Base-by-base conservation (phyloP, 768 basidiomycete genomes). In the Cystofilobasidium bisporidii region DNA sequence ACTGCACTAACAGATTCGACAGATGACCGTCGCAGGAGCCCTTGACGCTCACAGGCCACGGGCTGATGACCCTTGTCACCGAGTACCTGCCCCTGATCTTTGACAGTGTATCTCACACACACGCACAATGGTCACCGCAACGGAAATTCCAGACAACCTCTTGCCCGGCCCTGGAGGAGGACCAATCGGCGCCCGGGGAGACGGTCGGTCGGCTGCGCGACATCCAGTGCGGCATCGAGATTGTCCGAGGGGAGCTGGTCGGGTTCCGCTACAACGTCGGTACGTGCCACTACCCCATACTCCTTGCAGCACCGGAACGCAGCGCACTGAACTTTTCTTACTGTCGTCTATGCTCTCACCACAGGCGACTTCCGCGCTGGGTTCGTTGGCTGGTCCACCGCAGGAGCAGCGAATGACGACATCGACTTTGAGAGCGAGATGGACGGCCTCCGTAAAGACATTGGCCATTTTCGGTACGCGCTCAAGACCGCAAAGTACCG, bases 341-440 rank as follows among this genome's bases (percentile, higher is more conserved):
- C 53, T 2, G 2, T 9, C 15, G 5, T 17, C n/a, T n/a, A n/a
- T n/a, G n/a, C n/a, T 56, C 5, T 32, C 28, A 6, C 11, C 30
- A 9, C 30, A 56, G 53, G 53, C 8, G 41, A 47, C 61, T 71
- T 71, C 62, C 61, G 72, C 63, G 73, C 74, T 4, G 70, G 72
- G 3, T 67, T 74, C 18, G 68, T 74, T 3, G 75, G 75, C 22
- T 75, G 60, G 55, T 70, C 47, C 69, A 72, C 62, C 33, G 73
- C 30, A n/a, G 71, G 66, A 15, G 71, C 70, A 36, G 71, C 74
- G 8, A 73, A 75, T 36, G 66, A 69, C 9, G 55, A 71, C 17
- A 47, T 65, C 8, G 61, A 63, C 17, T 67, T 74, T 20, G 71
- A 73, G 72, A 45, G 36, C n/a, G 70, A 74, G 64, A 71, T 28